These are phyloP conservation scores for Solanum peruvianum DNA, from an alignment of 257 asterid genomes.

Conservation along the genomic window DNA sequence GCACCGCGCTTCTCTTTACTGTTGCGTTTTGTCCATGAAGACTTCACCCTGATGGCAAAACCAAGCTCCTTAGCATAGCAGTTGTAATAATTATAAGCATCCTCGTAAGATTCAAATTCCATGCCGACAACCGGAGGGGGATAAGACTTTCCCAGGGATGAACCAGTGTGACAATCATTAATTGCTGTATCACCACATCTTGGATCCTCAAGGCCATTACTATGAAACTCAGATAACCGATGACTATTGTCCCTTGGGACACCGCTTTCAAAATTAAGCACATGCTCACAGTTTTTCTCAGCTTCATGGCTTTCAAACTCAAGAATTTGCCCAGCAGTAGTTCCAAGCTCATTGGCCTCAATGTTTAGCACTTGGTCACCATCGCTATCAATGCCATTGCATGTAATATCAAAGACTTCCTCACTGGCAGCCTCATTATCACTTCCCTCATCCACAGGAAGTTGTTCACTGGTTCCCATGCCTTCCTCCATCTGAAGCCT, in stretches of 20 bases:
- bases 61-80: conserved; percentile 67
- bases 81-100: conserved; percentile 72
- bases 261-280: conserved; percentile 11
- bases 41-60: conserved; percentile 70
- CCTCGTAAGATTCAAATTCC: conserved; percentile 81
- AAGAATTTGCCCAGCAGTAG: conserved; percentile 12
- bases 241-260: conserved; percentile 5
- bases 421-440: conserved; percentile 7
- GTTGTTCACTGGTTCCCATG: conserved; percentile 13
- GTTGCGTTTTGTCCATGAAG: conserved; percentile 79
- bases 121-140: conserved; percentile 50
- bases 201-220: not conserved
- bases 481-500: conserved; percentile 18
- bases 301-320: conserved; percentile 9
- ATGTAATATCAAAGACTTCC: conserved; percentile 12
- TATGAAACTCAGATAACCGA: conserved; percentile 3
- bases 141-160: conserved; percentile 6
- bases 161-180: conserved; percentile 1
- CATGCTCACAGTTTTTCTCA: conserved; percentile 8
- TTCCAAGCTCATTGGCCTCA: conserved; percentile 1
- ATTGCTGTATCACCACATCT: conserved; percentile 3
- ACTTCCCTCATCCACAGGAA: conserved; percentile 13
- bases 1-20: conserved; percentile 89
- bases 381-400: conserved; percentile 10
- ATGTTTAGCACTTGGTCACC: not conserved